Evolutionary conservation across 805 yeast genomes (phyloP), one percentile per base, ranked within the genome.

Genomic region (Candida xiaguanensis): DNA sequence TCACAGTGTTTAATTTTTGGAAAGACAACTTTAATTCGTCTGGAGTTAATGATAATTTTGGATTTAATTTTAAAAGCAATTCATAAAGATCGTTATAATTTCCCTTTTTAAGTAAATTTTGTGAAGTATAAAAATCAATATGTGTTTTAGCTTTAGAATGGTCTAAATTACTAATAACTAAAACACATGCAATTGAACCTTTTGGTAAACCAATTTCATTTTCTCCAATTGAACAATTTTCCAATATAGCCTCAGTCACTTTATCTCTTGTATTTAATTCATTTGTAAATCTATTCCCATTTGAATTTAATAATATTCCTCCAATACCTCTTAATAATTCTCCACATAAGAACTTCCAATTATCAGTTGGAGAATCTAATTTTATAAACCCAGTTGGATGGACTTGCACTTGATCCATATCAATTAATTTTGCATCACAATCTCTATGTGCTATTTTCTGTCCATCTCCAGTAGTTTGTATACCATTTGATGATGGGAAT

Each of bases 301-400:
- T 56, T 2, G 73, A 65, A 36, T 74, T 71, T 11, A 78, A 36
- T 34, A 78, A 50, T 5, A 78, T 59, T 25, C 82, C 83, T 22
- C 85, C 85, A 31, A 74, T 60, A 1, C 82, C 83, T 53, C 85
- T 61, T 3, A 78, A 49, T 0, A 80, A 69, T 47, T 78, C 85
- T 7, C 82, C 83, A 46, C 82, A 80, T 12, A 78, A 53, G 46
- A 78, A 70, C 53, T 77, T 77, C 73, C 74, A 71, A 39, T 63
- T 65, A 37, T 56, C 64, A 4, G 51, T 48, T 17, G 61, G 63
- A 27, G 72, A 65, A 14, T 54, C 55, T 9, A 66, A 65, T 37
- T 74, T 49, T 25, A 78, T 59, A 53, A 77, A 77, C 2, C 83
- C 83, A 2, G 83, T 78, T 30, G 84, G 84, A 50, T 78, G 83